Evolutionary conservation across 1,139 yeast genomes (phyloP), one percentile per base, ranked within the genome.

Genomic region (Blastobotrys apis): DNA sequence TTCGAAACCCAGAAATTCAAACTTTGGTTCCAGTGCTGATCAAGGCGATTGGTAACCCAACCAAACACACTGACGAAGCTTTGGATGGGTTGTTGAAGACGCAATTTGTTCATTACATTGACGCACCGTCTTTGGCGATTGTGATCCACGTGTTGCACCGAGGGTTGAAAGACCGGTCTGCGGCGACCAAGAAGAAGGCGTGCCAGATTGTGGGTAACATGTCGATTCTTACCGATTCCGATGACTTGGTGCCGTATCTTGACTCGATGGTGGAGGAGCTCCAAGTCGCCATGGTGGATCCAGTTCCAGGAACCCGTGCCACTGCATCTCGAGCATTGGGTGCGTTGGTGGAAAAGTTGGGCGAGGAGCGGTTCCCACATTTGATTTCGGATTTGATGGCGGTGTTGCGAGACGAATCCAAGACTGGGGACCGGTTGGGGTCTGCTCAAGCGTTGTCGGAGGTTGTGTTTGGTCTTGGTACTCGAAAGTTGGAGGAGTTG

Each of bases 321-420:
- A 94, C 97, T 29, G 98, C 97, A 21, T 92, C 97, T 21, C 81
- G 97, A 68, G 98, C 98, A 0, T 72, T 94, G 47, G 99, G 99
- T 53, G 88, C 97, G 0, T 73, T 94, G 55, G 97, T 92, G 42
- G 97, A 92, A 64, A 92, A 90, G 64, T 73, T 94, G 37, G 99
- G 99, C 48, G 99, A 94, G 66, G 95, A 85, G 37, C 83, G 80
- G 57, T 90, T 94, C 87, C 97, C 98, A 33, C 84, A 79, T 43
- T 80, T 94, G 64, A 84, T 94, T 57, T 85, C 94, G 44, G 80
- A 90, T 53, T 74, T 94, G 51, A 64, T 92, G 50, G 78, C 71
- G 44, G 84, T 94, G 1, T 74, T 94, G 52, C 78, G 81, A 58
- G 96, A 90, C 62, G 90, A 83, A 53, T 55, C 74, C n/a, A 82